A percentile compares a stretch with the other conserved stretches of the same genome.
These are phyloP conservation scores for Moesziomyces aphidis DNA, from an alignment of 1,284 basidiomycete genomes.

Conservation along the genomic window DNA sequence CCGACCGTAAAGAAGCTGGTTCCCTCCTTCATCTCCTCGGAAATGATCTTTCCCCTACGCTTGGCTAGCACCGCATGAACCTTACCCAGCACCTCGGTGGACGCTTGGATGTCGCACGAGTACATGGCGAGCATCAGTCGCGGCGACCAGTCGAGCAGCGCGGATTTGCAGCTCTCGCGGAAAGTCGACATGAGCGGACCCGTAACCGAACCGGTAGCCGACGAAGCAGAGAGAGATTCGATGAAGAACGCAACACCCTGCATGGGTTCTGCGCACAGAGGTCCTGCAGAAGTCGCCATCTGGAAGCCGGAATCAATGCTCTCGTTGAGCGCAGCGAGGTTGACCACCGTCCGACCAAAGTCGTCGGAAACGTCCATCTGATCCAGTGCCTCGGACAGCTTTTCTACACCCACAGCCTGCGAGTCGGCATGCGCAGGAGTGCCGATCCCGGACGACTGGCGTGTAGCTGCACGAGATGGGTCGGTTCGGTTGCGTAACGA, in stretches of 20 bases:
- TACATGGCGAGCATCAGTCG: constrained; percentile 98
- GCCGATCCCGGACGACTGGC: constrained; percentile 28
- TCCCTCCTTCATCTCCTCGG: constrained; percentile 99
- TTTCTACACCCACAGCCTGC: constrained; percentile 3
- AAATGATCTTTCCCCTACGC: constrained; percentile 88
- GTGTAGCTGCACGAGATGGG: constrained; percentile 16
- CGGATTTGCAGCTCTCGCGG: constrained; percentile 87
- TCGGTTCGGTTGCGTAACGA: constrained; percentile 37
- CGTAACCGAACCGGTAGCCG: constrained; percentile 76
- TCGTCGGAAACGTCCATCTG: constrained; percentile 22
- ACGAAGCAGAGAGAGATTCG: constrained; percentile 73
- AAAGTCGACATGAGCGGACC: constrained; percentile 90
- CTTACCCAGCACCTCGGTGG: constrained; percentile 96
- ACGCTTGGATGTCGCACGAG: constrained; percentile 97
- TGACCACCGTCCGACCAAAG: constrained; percentile 2
- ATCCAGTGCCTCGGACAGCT: constrained; percentile 31
- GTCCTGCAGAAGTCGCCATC: constrained; percentile 91
- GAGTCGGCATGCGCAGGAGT: constrained; percentile 12
- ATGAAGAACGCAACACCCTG: constrained; percentile 93
- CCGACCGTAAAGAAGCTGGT: constrained; percentile 93
- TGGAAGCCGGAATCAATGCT: constrained; percentile 92
- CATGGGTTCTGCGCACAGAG: constrained; percentile 93
- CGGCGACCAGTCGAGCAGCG: constrained; percentile 96
- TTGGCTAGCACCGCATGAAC: constrained; percentile 95
- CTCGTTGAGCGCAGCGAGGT: constrained; percentile 52